Evolutionary conservation across 176 grass and related monocot species (phyloP), one percentile per base, ranked within the genome.

Genomic region (Phragmites australis): DNA sequence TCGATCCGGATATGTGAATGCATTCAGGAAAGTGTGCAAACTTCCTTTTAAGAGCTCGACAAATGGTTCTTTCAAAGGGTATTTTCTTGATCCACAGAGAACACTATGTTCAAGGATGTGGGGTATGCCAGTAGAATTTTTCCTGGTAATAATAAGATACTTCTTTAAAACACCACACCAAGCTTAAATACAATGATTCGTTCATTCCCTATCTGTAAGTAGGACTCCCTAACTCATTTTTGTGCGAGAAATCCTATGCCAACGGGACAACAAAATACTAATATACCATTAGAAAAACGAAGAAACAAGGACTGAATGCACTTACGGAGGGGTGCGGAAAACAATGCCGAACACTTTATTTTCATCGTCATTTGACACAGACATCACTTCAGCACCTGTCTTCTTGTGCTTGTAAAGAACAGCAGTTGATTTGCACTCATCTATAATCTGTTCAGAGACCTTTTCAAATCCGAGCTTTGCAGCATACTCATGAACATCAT

Each of bases 41-140:
- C 96, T 99, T 54, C 96, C 96, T 82, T 99, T 99, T 44, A 99
- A 81, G 65, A 99, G 86, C 71, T 99, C 96, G 53, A 99, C 96
- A 99, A 99, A 99, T 81, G 96, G 96, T 87, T 99, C 96, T 89
- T 99, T 99, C 66, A 99, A 87, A 63, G 96, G 96, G 79, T 99
- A 99, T 65, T 99, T 99, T 79, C 92, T 89, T 42, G 96, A 99
- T 77, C 96, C 96, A 73, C 96, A 99, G 64, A 99, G 70, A 72
- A 93, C 96, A 77, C 96, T 99, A 55, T 99, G 96, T 82, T 99
- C 96, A 68, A 99, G 96, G 54, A 99, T 99, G 66, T 99, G 96
- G 85, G 96, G 96, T 75, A 99, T 99, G 70, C 96, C 96, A 18
- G 96, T 99, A 17, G 92, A 95, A 89, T 99, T 94, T 75, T 94